Evolutionary conservation across 2,329 filamentous ascomycete species (phyloP), one percentile per base, ranked within the genome.

Genomic region (Cercospora janseana): DNA sequence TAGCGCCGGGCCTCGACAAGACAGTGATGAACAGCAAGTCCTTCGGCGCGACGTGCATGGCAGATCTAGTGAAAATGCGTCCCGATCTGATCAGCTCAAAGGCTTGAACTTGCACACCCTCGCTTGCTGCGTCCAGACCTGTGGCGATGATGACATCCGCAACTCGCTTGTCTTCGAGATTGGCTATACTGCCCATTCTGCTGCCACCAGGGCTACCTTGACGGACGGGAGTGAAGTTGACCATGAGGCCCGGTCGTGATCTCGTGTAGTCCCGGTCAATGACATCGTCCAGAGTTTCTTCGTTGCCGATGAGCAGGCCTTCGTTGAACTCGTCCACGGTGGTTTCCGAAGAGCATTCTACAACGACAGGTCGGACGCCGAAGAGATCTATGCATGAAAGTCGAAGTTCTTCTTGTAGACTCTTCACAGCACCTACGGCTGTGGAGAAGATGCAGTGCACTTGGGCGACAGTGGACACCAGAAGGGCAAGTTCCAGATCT

Each of bases 361-460:
- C 71, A 29, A 90, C 76, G 46, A 79, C 79, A 61, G 80, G 83
- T 13, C 79, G 77, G 26, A 95, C 78, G 38, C 82, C 83, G 66
- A 96, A 96, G 2, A 84, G 83, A 56, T 81, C 80, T 13, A 75
- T 73, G 51, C 82, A 81, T 45, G 91, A 79, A 46, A 92, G 78
- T 82, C 87, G 59, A 13, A 64, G 49, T 28, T 66, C 61, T 47
- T 62, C 52, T 37, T 57, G 55, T n/a, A 63, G 46, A 15, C 54
- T 51, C 13, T 54, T 51, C 15, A 50, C 52, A 3, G 32, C 42
- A 23, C 79, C 72, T 4, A 73, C 67, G 2, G 83, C 79, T 12
- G 88, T 87, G 69, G 89, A 86, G 64, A 97, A 82, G 61, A 97
- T 83, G 72, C 89, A 95, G 69, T 97, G 91, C 69, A 95, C 87